phyloP scores from a whole-genome alignment of 306 rosid species.

The Medicago ruthenica region DNA sequence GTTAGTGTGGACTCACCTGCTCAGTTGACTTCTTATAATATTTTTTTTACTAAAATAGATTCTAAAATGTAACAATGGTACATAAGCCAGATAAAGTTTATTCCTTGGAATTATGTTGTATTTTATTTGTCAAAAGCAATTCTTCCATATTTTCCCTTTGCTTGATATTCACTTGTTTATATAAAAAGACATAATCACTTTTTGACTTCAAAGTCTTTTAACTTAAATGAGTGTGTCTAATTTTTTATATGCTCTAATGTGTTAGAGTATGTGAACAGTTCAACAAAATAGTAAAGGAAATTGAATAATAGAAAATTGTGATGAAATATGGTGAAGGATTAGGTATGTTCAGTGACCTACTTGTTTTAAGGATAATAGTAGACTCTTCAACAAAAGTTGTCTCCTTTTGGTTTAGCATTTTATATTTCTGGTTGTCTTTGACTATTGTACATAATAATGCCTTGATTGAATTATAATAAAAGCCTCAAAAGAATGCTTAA shows the following conservation, averaged over 20 bases:
- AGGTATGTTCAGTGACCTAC: slow-evolving; percentile 55
- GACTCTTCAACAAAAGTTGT: slow-evolving; percentile 22
- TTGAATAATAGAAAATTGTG: slow-evolving; percentile 44
- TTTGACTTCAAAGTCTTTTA: slow-evolving; percentile 17
- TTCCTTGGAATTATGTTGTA: slow-evolving; percentile 1
- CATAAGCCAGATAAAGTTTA: slow-evolving; percentile 14
- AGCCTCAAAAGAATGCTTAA: not conserved
- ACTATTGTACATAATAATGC: not conserved
- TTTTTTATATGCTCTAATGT: not conserved
- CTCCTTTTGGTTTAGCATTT: slow-evolving; percentile 1
- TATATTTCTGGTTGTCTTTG: not conserved
- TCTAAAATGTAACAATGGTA: not conserved
- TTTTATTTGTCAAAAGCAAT: not conserved
- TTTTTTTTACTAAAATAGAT: slow-evolving; percentile 2
- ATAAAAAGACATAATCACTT: not conserved
- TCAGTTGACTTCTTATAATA: slow-evolving; percentile 44
- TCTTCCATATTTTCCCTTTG: not conserved
- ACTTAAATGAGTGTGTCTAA: not conserved
- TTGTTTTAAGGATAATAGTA: slow-evolving; percentile 6
- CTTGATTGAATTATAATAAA: slow-evolving; percentile 15
- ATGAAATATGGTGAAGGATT: slow-evolving; percentile 37
- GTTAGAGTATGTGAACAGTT: slow-evolving; percentile 2
- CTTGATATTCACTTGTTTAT: not conserved
- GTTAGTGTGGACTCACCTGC: slow-evolving; percentile 58
- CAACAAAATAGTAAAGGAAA: not conserved